Evolutionary conservation across 495 filamentous ascomycete species (phyloP), one percentile per base, ranked within the genome.

Genomic region (Annulohypoxylon maeteangense): DNA sequence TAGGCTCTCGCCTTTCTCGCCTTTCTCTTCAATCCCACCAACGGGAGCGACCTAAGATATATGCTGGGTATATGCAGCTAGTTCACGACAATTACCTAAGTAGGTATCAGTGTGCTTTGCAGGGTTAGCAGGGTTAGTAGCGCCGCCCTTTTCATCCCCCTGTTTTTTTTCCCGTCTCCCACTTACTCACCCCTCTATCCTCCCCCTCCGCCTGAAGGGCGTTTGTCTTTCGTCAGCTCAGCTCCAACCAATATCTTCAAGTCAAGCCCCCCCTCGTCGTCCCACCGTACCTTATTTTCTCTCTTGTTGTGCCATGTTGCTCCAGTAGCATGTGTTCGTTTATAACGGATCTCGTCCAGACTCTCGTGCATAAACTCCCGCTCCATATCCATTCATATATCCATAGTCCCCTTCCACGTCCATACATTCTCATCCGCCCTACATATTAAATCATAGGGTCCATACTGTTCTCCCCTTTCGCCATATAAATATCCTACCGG

Each of bases 261-360:
- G 50, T 70, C 25, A 59, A 70, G 66, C 58, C 66, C 62, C 62
- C 56, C 65, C 61, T 32, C 63, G 66, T 68, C 54, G 66, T 72
- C 67, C 70, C 73, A 69, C 65, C 66, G 50, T 63, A 50, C 50
- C 65, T 62, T 68, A 71, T 72, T 72, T 70, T 20, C 16, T 72
- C 64, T 77, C 62, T 73, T 58, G 73, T 75, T 62, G 63, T 74
- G 75, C 75, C 75, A 77, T 74, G 75, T 77, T 74, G 75, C 63
- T 77, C 74, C 74, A 75, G 64, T 77, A 48, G 50, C 50, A 56
- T 64, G 50, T n/a, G 18, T 68, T 74, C 62, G 60, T 74, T 75
- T 75, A 75, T 77, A 76, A 74, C 62, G 68, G 70, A 76, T 74
- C 71, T 70, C 42, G 44, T 74, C 62, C 66, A 55, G 57, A 45